Evolutionary conservation across 192 early-diverging fungal genomes (phyloP).

Genomic region (Chytriomyces sp.): DNA sequence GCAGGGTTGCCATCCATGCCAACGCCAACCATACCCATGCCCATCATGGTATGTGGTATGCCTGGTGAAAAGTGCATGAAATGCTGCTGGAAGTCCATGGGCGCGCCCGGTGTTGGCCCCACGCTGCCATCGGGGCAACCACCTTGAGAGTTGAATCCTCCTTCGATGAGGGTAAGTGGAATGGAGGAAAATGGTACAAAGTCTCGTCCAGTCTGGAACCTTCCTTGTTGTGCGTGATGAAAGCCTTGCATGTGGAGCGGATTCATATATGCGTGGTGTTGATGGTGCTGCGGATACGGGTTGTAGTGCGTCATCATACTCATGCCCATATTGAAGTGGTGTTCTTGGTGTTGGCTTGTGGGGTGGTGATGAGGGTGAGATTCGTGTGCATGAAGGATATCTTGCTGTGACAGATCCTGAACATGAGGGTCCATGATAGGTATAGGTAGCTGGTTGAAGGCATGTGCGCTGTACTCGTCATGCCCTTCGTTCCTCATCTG

Average conservation of each 20-base stretch:
- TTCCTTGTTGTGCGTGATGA: neutral
- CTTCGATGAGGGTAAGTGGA: neutral
- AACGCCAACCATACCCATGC: constrained; percentile 10
- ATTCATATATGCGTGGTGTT: constrained; percentile 7
- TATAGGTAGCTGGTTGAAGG: no score
- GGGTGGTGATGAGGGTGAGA: no score
- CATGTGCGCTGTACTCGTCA: no score
- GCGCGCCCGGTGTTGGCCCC: neutral
- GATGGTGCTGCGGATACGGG: constrained; percentile 1
- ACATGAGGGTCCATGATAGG: no score
- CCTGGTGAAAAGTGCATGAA: constrained; percentile 9
- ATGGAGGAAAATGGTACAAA: neutral
- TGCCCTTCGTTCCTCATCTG: no score
- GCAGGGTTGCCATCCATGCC: neutral
- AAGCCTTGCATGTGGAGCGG: constrained; percentile 9
- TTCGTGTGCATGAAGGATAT: no score
- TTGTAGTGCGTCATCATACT: neutral
- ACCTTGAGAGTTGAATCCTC: neutral
- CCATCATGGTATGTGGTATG: constrained; percentile 1
- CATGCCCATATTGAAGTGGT: neutral
- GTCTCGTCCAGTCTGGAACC: neutral
- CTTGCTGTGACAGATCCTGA: no score
- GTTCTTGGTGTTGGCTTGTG: neutral
- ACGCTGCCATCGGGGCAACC: neutral
- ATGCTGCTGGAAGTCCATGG: neutral